phyloP scores from a whole-genome alignment of 2,329 filamentous ascomycete species.

The Ampelomyces quisqualis region DNA sequence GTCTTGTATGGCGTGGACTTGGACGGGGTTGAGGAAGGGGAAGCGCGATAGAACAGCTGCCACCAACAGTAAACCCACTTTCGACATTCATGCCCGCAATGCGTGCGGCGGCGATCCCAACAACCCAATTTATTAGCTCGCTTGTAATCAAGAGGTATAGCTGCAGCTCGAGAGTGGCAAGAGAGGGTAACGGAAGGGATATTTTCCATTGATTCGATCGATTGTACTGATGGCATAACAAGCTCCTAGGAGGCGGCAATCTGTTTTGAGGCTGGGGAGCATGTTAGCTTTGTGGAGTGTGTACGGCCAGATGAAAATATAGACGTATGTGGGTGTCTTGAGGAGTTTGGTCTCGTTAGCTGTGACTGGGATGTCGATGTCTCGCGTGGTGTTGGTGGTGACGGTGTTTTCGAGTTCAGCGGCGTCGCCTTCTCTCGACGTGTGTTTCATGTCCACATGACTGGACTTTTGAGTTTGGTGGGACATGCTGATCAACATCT shows the following conservation, averaged over 20 bases:
- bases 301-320: neutral
- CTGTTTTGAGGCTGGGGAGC: constrained; percentile 33
- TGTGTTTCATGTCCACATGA: constrained; percentile 1
- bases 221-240: constrained; percentile 26
- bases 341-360: constrained; percentile 13
- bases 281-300: constrained; percentile 4
- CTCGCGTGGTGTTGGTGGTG: constrained; percentile 3
- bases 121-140: neutral
- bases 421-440: constrained; percentile 19
- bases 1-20: constrained; percentile 17
- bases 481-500: neutral
- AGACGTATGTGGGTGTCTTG: constrained; percentile 17
- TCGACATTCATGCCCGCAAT: constrained; percentile 52
- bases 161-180: neutral
- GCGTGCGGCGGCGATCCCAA: constrained; percentile 22
- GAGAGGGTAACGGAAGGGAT: neutral
- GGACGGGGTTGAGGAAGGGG: constrained; percentile 19
- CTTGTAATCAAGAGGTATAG: too few species aligned
- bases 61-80: constrained; percentile 44
- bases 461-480: neutral
- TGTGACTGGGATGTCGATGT: constrained; percentile 3
- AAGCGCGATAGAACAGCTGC: constrained; percentile 49
- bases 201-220: constrained; percentile 20
- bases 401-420: constrained; percentile 18
- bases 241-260: constrained; percentile 28